Percentiles rank a stretch among this genome's conserved stretches.
phyloP scores from a whole-genome alignment of 148 eudicot species.

The Diospyros kaki region DNA sequence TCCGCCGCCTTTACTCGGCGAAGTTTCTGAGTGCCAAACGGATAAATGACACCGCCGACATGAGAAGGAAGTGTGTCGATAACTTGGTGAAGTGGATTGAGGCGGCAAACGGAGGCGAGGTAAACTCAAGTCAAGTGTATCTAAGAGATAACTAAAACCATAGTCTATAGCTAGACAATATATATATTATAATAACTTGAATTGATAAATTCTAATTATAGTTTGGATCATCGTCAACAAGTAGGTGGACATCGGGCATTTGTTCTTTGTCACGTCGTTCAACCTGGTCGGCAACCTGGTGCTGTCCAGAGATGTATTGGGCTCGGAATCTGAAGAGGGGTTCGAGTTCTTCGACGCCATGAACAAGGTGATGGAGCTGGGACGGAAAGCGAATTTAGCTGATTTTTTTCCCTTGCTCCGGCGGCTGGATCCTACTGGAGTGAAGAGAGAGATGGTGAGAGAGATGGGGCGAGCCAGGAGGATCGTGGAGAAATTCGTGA shows the following conservation, averaged over 20 bases:
- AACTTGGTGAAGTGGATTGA: slow-evolving; percentile 27
- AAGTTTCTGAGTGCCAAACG: too few relatives aligned
- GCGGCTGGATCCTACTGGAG: slow-evolving; percentile 22
- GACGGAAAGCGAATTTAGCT: slow-evolving; percentile 24
- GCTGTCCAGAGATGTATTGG: slow-evolving; percentile 30
- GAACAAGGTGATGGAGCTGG: slow-evolving; percentile 18
- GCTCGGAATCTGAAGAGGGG: slow-evolving; percentile 9
- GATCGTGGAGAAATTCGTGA: slow-evolving; percentile 15
- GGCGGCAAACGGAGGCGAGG: slow-evolving; percentile 8
- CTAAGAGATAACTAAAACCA: too few relatives aligned
- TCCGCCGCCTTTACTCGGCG: too few relatives aligned
- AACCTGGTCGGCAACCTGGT: slow-evolving; percentile 31
- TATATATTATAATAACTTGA: too few relatives aligned
- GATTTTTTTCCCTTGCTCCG: slow-evolving; percentile 24
- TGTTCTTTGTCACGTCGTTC: slow-evolving; percentile 26
- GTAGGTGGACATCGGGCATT: slow-evolving; percentile 13
- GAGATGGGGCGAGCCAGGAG: slow-evolving; percentile 13
- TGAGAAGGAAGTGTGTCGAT: not conserved
- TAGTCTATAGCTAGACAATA: too few relatives aligned
- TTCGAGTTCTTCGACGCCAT: slow-evolving; percentile 22
- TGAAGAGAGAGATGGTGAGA: slow-evolving; percentile 13
- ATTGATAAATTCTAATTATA: too few relatives aligned
- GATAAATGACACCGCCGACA: too few relatives aligned
- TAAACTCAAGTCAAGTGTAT: not conserved
- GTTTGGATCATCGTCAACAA: too few relatives aligned